Evolutionary conservation across 805 yeast species (phyloP).

Genomic region (Saccharomyces kudriavzevii): DNA sequence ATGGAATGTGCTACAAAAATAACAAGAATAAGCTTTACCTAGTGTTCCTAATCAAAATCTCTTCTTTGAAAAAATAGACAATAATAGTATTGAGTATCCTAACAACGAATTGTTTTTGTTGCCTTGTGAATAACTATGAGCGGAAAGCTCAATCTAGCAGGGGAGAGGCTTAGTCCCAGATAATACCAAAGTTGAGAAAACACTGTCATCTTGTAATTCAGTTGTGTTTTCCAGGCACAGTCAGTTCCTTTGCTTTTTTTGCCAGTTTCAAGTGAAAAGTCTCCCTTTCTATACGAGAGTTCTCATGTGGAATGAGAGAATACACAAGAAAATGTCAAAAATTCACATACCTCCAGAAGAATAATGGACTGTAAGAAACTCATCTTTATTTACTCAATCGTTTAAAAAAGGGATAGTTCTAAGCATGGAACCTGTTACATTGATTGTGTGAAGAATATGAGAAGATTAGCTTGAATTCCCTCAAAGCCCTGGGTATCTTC

Average conservation of each 20-base stretch:
- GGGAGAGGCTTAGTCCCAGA: background rate
- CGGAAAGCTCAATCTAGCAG: background rate
- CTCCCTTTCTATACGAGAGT: background rate
- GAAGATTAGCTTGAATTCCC: background rate
- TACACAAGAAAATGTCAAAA: background rate
- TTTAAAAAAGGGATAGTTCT: background rate
- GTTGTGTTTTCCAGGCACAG: background rate
- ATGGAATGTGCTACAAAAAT: background rate
- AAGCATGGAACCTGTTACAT: background rate
- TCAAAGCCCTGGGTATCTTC: background rate
- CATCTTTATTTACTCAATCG: background rate
- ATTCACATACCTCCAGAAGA: no score
- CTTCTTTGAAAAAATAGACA: background rate
- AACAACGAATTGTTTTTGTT: background rate
- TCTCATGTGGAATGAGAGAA: background rate
- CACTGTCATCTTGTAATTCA: background rate
- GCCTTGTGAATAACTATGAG: background rate
- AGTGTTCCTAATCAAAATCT: background rate
- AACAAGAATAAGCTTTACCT: background rate
- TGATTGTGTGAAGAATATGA: background rate
- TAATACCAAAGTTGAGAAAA: background rate
- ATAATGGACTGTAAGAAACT: background rate
- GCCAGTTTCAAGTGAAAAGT: background rate
- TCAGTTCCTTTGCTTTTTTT: background rate
- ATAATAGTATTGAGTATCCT: background rate